These are phyloP conservation scores for Wallacemonas sp. DNA, from an alignment of 208 protist genomes.

Conservation along the genomic window DNA sequence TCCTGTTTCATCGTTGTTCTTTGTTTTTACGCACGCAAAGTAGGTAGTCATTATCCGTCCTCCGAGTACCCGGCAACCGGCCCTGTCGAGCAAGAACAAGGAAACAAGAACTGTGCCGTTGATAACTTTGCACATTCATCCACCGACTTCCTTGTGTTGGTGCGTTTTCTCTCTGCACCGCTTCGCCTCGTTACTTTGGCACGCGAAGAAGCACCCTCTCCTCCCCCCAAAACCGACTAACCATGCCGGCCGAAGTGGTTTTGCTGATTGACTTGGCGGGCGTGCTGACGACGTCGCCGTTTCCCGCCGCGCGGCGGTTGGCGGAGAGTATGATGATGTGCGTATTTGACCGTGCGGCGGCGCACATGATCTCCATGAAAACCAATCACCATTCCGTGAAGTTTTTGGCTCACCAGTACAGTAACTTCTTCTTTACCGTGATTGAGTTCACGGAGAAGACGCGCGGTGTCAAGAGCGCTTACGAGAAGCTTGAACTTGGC, in stretches of 20 bases:
- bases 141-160: no score
- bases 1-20: no score
- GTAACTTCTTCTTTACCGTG: slow-evolving; percentile 69
- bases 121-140: no score
- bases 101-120: no score
- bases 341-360: slow-evolving; percentile 58
- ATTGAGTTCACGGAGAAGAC: slow-evolving; percentile 60
- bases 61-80: no score
- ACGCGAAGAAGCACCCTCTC: no score
- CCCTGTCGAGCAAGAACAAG: no score
- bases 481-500: slow-evolving; percentile 67
- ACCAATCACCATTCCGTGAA: slow-evolving; percentile 27
- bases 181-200: background rate
- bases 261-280: slow-evolving; percentile 76
- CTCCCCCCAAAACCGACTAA: background rate
- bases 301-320: slow-evolving; percentile 57
- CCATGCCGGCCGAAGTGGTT: slow-evolving; percentile 75
- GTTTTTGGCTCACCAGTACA: slow-evolving; percentile 68
- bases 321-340: slow-evolving; percentile 72
- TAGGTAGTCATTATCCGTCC: no score
- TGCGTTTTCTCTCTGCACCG: background rate
- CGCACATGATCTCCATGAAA: slow-evolving; percentile 45
- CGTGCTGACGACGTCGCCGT: slow-evolving; percentile 64
- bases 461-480: slow-evolving; percentile 43
- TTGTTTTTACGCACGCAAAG: no score